phyloP scores from a whole-genome alignment of 345 rosid species.

The Litchi chinensis region DNA sequence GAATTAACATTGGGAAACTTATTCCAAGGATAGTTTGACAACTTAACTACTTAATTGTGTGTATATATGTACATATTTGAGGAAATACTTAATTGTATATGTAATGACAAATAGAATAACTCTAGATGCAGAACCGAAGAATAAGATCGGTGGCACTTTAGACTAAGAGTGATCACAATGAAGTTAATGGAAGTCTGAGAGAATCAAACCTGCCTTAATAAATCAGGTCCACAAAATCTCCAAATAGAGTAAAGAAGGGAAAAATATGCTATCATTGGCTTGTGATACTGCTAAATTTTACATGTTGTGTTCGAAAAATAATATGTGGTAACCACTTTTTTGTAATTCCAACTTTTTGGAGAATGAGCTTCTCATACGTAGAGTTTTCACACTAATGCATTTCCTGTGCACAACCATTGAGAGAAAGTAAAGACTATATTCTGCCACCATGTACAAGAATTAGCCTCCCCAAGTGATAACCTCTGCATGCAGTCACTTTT shows the following conservation, averaged over 20 bases:
- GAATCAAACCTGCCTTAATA: background rate
- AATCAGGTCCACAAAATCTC: no score
- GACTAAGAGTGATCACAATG: conserved; percentile 8
- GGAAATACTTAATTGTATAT: background rate
- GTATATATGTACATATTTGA: no score
- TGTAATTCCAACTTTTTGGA: background rate
- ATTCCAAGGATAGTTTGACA: background rate
- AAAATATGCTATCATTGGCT: no score
- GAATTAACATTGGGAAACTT: background rate
- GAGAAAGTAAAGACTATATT: conserved; percentile 8
- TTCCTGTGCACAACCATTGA: background rate
- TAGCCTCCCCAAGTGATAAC: background rate
- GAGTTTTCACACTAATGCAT: background rate
- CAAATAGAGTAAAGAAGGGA: no score
- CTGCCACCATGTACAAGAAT: background rate
- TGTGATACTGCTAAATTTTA: no score
- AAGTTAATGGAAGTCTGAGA: background rate
- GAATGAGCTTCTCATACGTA: background rate
- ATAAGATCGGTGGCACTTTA: background rate
- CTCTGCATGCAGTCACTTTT: background rate
- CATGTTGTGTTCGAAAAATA: background rate
- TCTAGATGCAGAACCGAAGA: background rate
- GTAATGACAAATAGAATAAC: background rate
- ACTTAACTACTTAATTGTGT: background rate
- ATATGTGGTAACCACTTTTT: background rate